Base-by-base conservation (phyloP, 78 protist species). In the Dictyostelium discoideum region DNA sequence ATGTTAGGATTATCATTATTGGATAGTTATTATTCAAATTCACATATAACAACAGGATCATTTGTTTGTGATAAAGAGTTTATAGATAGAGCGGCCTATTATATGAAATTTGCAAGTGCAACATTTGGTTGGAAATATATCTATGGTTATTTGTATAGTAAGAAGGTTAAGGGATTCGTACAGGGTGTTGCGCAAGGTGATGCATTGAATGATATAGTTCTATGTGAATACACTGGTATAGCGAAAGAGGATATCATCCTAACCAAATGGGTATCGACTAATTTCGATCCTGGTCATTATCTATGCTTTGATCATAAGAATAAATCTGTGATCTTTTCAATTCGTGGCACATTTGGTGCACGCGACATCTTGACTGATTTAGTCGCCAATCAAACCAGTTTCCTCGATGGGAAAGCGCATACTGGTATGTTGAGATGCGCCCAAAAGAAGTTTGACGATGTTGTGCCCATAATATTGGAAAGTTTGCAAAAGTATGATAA, bases 331-430 rank as follows among this genome's bases (percentile, higher is more conserved):
- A 83, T 93, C 2, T 26, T 93, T 14, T 80, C 96, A 14, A 87
- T 93, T 46, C 85, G 96, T 37, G 96, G 96, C 22, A 93, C 96
- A 24, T 93, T 93, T 63, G 63, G 87, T 44, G 87, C 93, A 37
- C 26, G 96, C 18, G 96, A 93, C 69, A 79, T 87, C 3, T 72
- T 93, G 10, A 93, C 96, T 2, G 96, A 93, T 80, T 76, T 93
- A 26, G 96, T 93, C 1, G 96, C 96, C 0, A 82, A 86, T 14
- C 72, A 93, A 60, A 44, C 84, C 4, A 14, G 13, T 5, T 93
- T 84, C 10, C 67, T 67, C 0, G 92, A 79, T 40, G 96, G 96
- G 8, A 72, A 69, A 8, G 96, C 93, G 10, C 96, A 93, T 20
- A 77, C 92, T 44, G 96, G 96, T 63, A 93, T 93, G 22, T 29